Evolutionary conservation across 2,329 filamentous ascomycete species (phyloP).

Genomic region (Ramichloridium luteum): DNA sequence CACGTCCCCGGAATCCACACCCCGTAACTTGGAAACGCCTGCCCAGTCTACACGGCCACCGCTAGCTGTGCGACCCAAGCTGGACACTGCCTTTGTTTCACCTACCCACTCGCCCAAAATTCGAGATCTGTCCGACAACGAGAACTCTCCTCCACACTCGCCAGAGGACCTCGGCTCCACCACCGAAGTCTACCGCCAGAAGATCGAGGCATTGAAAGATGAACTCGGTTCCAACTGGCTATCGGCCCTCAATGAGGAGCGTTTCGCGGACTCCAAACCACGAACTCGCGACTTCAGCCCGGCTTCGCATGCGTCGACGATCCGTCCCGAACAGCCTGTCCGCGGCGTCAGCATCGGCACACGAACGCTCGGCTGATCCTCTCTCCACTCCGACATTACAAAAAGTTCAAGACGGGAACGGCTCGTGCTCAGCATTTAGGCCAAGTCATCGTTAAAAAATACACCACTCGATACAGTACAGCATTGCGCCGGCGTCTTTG

Average conservation of each 20-base stretch:
- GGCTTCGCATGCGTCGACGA: constrained; percentile 14
- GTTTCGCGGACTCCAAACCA: constrained; percentile 29
- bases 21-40: constrained; percentile 11
- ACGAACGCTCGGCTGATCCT: constrained; percentile 23
- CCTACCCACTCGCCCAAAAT: constrained; percentile 19
- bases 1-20: constrained; percentile 16
- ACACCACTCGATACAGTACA: too few relatives aligned
- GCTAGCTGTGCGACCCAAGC: constrained; percentile 14
- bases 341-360: constrained; percentile 22
- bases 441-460: too few relatives aligned
- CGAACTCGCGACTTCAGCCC: constrained; percentile 17
- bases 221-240: constrained; percentile 83
- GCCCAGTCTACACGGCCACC: constrained; percentile 11
- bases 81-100: constrained; percentile 20
- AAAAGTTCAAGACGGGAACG: too few relatives aligned
- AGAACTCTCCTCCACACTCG: constrained; percentile 17
- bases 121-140: constrained; percentile 20
- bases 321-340: constrained; percentile 14
- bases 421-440: too few relatives aligned
- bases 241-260: constrained; percentile 70
- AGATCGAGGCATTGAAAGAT: constrained; percentile 73
- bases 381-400: too few relatives aligned
- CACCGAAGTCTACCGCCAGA: constrained; percentile 55
- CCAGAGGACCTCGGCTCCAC: constrained; percentile 16
- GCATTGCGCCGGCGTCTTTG: too few relatives aligned